A percentile compares a stretch with the other conserved stretches of the same genome.
phyloP scores from a whole-genome alignment of 176 grass and related monocot species.

The Bolboschoenus planiculmis region DNA sequence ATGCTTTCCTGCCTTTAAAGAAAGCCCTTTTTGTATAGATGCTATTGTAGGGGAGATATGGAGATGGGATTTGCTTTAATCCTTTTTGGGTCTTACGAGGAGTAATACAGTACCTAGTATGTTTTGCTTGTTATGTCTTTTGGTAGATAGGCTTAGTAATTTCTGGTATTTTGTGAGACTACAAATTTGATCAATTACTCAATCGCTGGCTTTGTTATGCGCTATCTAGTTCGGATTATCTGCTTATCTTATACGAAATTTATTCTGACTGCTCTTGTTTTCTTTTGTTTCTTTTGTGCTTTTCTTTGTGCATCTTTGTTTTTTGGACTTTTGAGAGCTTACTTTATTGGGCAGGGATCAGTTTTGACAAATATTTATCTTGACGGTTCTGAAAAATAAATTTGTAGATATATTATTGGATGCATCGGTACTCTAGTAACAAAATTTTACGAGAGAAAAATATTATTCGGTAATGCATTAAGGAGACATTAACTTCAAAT shows the following conservation, averaged over 20 bases:
- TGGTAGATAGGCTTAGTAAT: neutral
- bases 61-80: neutral
- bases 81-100: neutral
- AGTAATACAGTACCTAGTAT: neutral
- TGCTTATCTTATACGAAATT: neutral
- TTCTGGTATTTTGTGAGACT: neutral
- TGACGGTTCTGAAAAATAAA: neutral
- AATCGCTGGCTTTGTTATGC: neutral
- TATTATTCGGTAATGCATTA: neutral
- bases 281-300: neutral
- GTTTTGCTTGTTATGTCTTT: neutral
- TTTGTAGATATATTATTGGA: neutral
- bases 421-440: neutral
- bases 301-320: neutral
- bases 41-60: neutral
- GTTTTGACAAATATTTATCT: neutral
- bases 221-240: neutral
- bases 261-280: neutral
- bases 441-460: neutral
- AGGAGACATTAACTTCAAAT: neutral
- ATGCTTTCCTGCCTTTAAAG: constrained; percentile 6
- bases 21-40: constrained; percentile 15
- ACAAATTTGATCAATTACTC: neutral
- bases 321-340: neutral
- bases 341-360: neutral